Base-by-base conservation (phyloP, 1,139 yeast species). In the Geotrichum australiense region DNA sequence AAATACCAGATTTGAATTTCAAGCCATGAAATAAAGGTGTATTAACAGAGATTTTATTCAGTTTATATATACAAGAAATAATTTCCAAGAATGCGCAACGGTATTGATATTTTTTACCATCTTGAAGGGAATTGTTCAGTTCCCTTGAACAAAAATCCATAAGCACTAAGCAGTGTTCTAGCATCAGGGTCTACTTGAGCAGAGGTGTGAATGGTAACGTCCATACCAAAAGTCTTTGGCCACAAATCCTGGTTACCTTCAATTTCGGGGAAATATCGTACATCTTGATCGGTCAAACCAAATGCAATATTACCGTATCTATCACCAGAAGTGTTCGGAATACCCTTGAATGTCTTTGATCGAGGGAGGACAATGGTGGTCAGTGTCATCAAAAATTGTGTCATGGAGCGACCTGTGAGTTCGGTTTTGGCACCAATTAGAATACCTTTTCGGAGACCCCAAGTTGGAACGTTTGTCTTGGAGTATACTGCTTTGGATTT, bases 161-260 rank as follows among this genome's bases (percentile, higher is more conserved):
- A 73, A 3, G 87, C 80, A 59, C 94, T 82, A 48, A 91, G 66
- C 54, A 91, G 70, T 21, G 83, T 77, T 62, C 94, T 77, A n/a
- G 97, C 97, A 56, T 86, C 94, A 31, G 79, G 78, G 59, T 89
- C 96, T 22, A 87, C 80, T 64, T 86, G 87, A 7, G 97, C 96
- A 37, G 85, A 68, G 23, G 98, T 91, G 59, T 83, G 85, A 53
- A 91, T 69, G 33, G 89, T 84, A 45, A 91, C 72, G 58, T 87
- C 83, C 69, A 91, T 73, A 47, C 96, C 97, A 61, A 79, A 85
- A 41, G 89, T 76, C 53, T 72, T 76, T 35, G 95, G 93, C 82
- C 91, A 91, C 53, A 83, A 70, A 61, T 89, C 98, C 61, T 82
- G 91, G 65, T 82, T 87, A 46, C 80, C 76, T 60, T 89, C 96